Percentiles rank a stretch among this genome's conserved stretches.
phyloP scores from a whole-genome alignment of 805 yeast genomes.

The Schizosaccharomyces cryophilus region DNA sequence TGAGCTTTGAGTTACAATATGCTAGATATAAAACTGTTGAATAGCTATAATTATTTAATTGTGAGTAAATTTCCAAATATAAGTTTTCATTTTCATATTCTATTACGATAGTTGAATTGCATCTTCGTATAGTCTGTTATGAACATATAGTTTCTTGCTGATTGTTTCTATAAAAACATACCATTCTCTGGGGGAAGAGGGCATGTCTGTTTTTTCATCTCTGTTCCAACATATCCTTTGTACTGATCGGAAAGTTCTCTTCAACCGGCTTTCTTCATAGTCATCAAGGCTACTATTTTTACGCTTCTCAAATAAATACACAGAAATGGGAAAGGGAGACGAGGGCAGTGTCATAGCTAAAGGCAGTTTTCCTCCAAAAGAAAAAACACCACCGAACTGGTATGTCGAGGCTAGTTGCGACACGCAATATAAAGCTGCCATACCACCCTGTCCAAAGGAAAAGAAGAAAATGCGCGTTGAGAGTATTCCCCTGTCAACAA shows the following conservation, averaged over 20 bases:
- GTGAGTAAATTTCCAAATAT: too few species aligned
- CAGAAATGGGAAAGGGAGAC: neutral
- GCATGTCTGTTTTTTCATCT: neutral
- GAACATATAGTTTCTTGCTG: neutral
- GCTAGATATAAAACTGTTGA: too few species aligned
- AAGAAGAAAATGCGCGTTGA: neutral
- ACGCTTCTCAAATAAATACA: neutral
- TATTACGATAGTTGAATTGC: neutral
- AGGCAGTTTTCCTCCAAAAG: neutral
- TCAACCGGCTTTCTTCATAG: neutral
- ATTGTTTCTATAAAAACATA: neutral
- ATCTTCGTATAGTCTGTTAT: neutral
- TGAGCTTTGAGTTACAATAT: too few species aligned
- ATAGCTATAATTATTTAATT: too few species aligned
- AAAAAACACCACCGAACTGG: neutral
- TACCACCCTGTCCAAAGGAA: conserved; percentile 3
- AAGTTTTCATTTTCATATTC: too few species aligned
- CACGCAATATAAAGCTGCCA: neutral
- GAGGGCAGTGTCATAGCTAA: neutral
- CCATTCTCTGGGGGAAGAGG: neutral
- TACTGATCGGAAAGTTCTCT: neutral
- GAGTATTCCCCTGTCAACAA: neutral
- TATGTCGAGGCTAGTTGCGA: neutral
- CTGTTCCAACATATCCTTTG: neutral
- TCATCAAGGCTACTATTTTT: too few species aligned